Percentiles rank a stretch among this genome's conserved stretches.
Evolutionary conservation across 2,329 filamentous ascomycete species (phyloP).

Genomic region (Ophiostoma fasciatum): DNA sequence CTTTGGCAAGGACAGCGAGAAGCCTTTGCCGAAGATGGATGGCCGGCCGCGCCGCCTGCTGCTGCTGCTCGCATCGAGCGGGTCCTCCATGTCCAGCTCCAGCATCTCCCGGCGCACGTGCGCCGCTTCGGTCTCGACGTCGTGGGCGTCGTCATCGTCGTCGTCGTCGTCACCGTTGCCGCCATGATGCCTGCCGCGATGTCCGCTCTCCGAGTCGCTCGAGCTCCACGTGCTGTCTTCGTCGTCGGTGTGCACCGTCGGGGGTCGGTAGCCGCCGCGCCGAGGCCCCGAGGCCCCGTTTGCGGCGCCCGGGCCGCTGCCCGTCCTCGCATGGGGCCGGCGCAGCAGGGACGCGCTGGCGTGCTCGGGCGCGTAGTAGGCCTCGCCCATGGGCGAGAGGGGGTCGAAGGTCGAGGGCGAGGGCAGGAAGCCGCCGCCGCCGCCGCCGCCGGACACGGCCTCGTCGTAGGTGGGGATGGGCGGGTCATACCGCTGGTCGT

Average conservation of each 20-base stretch:
- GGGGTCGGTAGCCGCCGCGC: slow-evolving; percentile 53
- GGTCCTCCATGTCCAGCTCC: slow-evolving; percentile 76
- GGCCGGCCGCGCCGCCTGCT: slow-evolving; percentile 21
- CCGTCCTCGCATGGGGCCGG: slow-evolving; percentile 27
- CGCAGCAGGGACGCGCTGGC: slow-evolving; percentile 65
- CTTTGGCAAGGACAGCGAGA: slow-evolving; percentile 34
- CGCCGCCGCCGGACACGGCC: slow-evolving; percentile 47
- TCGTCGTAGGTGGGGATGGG: slow-evolving; percentile 79
- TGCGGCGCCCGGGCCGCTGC: slow-evolving; percentile 12
- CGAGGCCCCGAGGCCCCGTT: slow-evolving; percentile 25
- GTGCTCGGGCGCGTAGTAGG: slow-evolving; percentile 50
- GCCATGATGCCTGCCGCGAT: too few relatives aligned
- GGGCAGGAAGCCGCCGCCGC: slow-evolving; percentile 6
- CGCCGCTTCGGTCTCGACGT: slow-evolving; percentile 38
- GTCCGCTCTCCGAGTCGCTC: slow-evolving; percentile 28
- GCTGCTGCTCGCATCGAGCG: slow-evolving; percentile 19
- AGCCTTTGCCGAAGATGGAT: slow-evolving; percentile 38
- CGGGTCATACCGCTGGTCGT: slow-evolving; percentile 42
- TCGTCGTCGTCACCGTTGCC: slow-evolving; percentile 16
- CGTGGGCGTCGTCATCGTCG: slow-evolving; percentile 25
- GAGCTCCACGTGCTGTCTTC: slow-evolving; percentile 43
- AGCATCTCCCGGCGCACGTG: slow-evolving; percentile 70
- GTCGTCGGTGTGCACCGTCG: slow-evolving; percentile 66
- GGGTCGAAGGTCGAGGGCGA: slow-evolving; percentile 23
- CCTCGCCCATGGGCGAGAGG: slow-evolving; percentile 41